Percentiles rank a stretch among this genome's conserved stretches.
Evolutionary conservation across 257 asterid genomes (phyloP).

Genomic region (Solanum chmielewskii): DNA sequence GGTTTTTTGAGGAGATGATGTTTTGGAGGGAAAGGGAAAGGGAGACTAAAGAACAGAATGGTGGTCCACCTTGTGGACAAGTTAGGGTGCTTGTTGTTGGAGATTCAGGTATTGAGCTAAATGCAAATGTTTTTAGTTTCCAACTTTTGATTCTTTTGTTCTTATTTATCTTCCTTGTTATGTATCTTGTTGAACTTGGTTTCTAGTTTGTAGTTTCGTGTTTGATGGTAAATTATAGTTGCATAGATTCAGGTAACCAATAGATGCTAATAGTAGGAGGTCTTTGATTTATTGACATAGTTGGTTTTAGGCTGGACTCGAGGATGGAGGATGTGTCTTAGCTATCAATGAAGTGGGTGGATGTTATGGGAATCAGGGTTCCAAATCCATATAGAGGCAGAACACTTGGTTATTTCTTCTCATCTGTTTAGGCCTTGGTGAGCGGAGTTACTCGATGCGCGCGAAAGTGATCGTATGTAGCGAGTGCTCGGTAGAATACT

Average conservation of each 20-base stretch:
- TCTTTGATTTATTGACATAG: neutral
- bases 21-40: conserved; percentile 84
- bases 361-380: neutral
- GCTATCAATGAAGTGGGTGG: neutral
- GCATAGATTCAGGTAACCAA: neutral
- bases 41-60: conserved; percentile 58
- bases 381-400: neutral
- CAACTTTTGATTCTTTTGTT: neutral
- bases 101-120: conserved; percentile 56
- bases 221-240: neutral
- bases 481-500: neutral
- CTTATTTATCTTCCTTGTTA: neutral
- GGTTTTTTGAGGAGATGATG: conserved; percentile 26
- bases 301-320: neutral
- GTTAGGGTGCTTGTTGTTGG: conserved; percentile 90
- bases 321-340: neutral
- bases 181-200: neutral
- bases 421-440: neutral
- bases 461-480: neutral
- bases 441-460: neutral
- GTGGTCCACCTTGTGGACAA: conserved; percentile 92
- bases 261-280: neutral
- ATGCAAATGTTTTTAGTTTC: neutral
- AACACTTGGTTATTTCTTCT: neutral
- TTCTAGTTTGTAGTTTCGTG: neutral